phyloP scores from a whole-genome alignment of 129 eudicot species.

The Arctium minus region DNA sequence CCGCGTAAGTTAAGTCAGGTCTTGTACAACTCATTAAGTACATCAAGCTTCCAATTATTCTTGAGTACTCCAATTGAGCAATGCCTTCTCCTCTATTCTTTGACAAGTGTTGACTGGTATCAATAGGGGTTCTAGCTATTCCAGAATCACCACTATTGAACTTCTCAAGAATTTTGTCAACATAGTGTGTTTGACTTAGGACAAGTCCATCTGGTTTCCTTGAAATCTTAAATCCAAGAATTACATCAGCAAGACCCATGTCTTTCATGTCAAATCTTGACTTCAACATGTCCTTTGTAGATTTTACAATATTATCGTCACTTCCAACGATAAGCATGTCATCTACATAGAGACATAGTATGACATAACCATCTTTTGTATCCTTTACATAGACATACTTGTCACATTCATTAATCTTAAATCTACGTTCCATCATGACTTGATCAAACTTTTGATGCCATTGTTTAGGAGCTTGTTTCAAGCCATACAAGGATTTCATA shows the following conservation, averaged over 20 bases:
- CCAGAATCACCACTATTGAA: background rate
- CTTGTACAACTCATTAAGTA: background rate
- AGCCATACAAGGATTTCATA: too few relatives aligned
- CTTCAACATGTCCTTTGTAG: too few relatives aligned
- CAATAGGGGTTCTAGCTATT: background rate
- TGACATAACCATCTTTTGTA: background rate
- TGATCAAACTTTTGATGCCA: too few relatives aligned
- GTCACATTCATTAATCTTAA: background rate
- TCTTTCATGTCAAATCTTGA: background rate
- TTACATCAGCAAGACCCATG: background rate
- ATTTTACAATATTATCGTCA: too few relatives aligned
- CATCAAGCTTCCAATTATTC: background rate
- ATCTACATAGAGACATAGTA: too few relatives aligned
- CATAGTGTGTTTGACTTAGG: background rate
- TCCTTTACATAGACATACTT: background rate
- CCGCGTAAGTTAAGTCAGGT: background rate
- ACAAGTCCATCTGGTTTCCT: too few relatives aligned
- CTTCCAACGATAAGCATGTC: too few relatives aligned
- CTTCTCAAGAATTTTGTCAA: background rate
- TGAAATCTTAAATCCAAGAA: background rate
- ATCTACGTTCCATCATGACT: background rate
- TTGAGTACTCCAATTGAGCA: too few relatives aligned
- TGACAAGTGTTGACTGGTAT: background rate
- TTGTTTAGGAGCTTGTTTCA: too few relatives aligned
- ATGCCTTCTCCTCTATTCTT: too few relatives aligned